phyloP scores from a whole-genome alignment of 1,284 basidiomycete species.

The Earliella scabrosa region DNA sequence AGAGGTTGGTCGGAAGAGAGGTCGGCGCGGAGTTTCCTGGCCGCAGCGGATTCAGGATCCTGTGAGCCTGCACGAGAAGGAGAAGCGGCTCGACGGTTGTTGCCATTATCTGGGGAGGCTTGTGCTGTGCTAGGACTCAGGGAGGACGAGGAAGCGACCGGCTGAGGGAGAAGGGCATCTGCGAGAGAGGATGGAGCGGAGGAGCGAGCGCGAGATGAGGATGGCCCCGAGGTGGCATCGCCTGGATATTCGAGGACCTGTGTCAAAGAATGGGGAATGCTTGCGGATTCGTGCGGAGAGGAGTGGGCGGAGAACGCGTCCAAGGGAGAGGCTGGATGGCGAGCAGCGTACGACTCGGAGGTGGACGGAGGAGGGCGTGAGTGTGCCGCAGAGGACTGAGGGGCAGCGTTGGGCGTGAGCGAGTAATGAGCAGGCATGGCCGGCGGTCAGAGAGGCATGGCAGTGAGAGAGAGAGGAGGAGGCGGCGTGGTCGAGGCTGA shows the following conservation, averaged over 20 bases:
- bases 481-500: background rate
- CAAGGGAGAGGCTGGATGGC: background rate
- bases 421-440: background rate
- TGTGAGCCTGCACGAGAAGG: too few species aligned
- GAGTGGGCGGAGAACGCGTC: background rate
- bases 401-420: background rate
- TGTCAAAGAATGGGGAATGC: too few species aligned
- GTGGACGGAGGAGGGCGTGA: background rate
- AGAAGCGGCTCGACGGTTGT: too few species aligned
- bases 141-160: too few species aligned
- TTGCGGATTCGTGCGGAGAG: background rate
- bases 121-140: background rate
- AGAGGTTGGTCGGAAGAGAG: conserved; percentile 7
- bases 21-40: background rate
- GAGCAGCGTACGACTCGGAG: background rate
- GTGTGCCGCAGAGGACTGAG: too few species aligned
- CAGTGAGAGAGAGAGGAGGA: background rate
- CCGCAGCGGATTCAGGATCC: background rate
- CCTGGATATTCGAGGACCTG: too few species aligned
- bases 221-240: background rate
- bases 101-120: too few species aligned
- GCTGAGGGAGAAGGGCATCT: too few species aligned
- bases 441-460: background rate
- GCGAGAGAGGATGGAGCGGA: background rate
- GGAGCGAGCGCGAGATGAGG: background rate